Evolutionary conservation across 2,329 filamentous ascomycete species (phyloP), one percentile per base, ranked within the genome.

Genomic region (Fusarium udum): DNA sequence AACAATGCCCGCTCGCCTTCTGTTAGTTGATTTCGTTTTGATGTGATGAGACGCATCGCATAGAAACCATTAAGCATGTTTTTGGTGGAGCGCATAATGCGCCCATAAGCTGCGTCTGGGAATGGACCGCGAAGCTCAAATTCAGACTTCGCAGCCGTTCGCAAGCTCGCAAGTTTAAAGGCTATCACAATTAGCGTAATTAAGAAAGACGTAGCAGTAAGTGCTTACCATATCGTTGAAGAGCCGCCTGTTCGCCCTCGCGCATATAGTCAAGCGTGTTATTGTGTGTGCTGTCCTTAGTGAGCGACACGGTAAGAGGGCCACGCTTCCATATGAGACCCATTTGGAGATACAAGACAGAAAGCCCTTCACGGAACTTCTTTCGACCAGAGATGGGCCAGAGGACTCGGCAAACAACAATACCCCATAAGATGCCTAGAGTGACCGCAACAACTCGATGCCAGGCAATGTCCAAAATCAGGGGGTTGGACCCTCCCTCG

Each of bases 291-390:
- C 82, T 84, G 72, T 89, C 85, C 67, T 87, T 90, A 51, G 91
- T 87, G 2, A 91, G 84, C 62, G 97, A 87, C 12, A 92, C 90
- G 9, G 93, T 92, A 31, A 99, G 85, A 1, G 96, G 96, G 14
- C 97, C 95, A 49, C 95, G 91, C 83, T 95, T 97, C 96, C 96
- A 99, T 73, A 98, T 95, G 39, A 99, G 87, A 22, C 95, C 94
- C 91, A 99, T 95, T 66, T 97, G 93, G 12, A 99, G 87, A 89
- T 96, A 98, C 18, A 99, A 85, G n/a, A 97, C 87, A 34, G 94
- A 93, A 16, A 98, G 87, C 4, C 95, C 95, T 77, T 97, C 92
- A 78, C 96, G 94, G 77, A 98, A 91, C 82, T 97, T 97, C 71
- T 89, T 87, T 48, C 96, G 89, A 4, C 95, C 96, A 37, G 94